Base-by-base conservation (phyloP, 257 asterid species). In the Solanum microdontum region DNA sequence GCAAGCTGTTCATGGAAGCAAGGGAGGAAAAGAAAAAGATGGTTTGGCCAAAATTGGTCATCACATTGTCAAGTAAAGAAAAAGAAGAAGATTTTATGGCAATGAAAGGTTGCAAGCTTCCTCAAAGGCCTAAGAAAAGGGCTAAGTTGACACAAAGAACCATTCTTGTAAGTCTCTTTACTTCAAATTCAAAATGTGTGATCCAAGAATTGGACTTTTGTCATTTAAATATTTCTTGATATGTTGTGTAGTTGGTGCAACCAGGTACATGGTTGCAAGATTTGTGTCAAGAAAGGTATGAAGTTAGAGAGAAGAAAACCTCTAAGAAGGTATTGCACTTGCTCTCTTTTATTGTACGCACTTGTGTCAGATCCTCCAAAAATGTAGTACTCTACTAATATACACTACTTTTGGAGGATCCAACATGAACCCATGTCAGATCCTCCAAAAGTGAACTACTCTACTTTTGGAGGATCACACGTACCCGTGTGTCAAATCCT, bases 41-140 rank as follows among this genome's bases (percentile, higher is more conserved):
- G 45, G 89, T 85, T 21, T 91, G 92, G 93, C 93, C 93, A 43
- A 91, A 84, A 79, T 79, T 91, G 66, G 34, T 89, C 26, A 58
- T 90, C 79, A 73, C 91, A n/a, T 84, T 91, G 33, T 91, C 93
- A 64, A 91, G 86, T 60, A 91, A 91, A 70, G 93, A 91, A 76
- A 90, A 91, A 83, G 93, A 91, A 70, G 92, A 91, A 55, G 93
- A 91, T 82, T 91, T 90, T 83, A 66, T 91, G 92, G 92, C 92
- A 11, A 89, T 91, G 93, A 91, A 90, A 88, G 92, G 92, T 26
- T 86, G 91, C 68, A 91, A 89, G 80, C 92, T 89, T 83, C 92
- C 93, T 89, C 93, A 91, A 72, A 90, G 93, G 84, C 93, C 93
- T 82, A 91, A 91, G 89, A 91, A 91, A 45, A 89, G 93, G 88